Evolutionary conservation across 164 flowering plant species (phyloP).

Genomic region (Liriodendron chinense): DNA sequence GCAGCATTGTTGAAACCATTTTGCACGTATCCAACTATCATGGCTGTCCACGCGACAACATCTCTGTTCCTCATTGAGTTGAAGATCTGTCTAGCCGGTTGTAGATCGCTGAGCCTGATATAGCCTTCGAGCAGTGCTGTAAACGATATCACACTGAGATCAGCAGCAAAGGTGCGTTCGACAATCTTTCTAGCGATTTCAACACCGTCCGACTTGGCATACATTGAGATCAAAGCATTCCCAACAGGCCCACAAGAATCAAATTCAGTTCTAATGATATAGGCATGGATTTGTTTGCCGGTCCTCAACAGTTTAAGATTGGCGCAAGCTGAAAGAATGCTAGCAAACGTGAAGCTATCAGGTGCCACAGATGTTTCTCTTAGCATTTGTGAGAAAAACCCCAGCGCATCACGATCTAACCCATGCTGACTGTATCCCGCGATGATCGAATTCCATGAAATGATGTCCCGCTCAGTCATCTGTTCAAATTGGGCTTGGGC

Average conservation of each 20-base stretch:
- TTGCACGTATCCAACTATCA: constrained; percentile 83
- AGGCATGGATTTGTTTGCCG: constrained; percentile 34
- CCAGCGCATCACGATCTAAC: constrained; percentile 21
- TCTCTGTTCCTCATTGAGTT: constrained; percentile 56
- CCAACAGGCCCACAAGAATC: constrained; percentile 42
- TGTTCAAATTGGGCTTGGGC: constrained; percentile 58
- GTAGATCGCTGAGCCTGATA: constrained; percentile 64
- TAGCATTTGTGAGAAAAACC: constrained; percentile 24
- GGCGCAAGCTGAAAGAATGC: constrained; percentile 54
- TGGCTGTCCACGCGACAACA: constrained; percentile 95
- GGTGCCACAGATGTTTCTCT: constrained; percentile 17
- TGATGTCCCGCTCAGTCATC: constrained; percentile 25
- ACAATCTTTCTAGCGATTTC: constrained; percentile 50
- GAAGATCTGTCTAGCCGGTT: constrained; percentile 65
- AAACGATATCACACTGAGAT: constrained; percentile 56
- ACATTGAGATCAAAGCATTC: constrained; percentile 83
- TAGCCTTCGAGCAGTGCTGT: constrained; percentile 84
- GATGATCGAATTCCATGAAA: constrained; percentile 35
- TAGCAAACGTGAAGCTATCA: constrained; percentile 30
- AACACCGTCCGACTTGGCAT: constrained; percentile 68
- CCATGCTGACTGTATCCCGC: constrained; percentile 30
- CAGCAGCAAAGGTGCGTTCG: constrained; percentile 25
- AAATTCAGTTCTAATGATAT: constrained; percentile 38
- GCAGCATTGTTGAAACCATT: constrained; percentile 62
- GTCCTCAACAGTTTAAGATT: constrained; percentile 25